Base-by-base conservation (phyloP, 345 rosid species). In the Cardiospermum halicacabum region DNA sequence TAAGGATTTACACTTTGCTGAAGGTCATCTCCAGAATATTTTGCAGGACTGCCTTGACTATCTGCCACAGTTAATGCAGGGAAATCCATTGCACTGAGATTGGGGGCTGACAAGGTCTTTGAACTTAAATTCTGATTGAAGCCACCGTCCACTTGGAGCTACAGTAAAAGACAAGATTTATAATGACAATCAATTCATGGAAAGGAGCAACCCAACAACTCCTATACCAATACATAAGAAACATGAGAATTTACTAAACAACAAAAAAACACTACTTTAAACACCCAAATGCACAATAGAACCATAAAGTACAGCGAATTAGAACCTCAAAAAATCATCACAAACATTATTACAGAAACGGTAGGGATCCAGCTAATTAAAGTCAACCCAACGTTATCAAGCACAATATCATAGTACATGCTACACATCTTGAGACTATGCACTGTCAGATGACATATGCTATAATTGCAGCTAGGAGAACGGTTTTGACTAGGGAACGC, bases 91-190 rank as follows among this genome's bases (percentile, higher is more conserved):
- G 87, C 78, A 68, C 75, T 82, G 24, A 89, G 91, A 83, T 75
- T 84, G 66, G 99, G 93, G 70, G 89, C 78, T 37, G 91, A 72
- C 62, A 83, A 69, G 30, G 84, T 53, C 83, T 89, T 94, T 25
- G 89, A 69, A 82, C 74, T 87, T 30, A 78, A 64, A 72, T 78
- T 94, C 70, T 85, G 97, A 79, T 68, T 78, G 78, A 88, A 69
- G 68, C 91, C 85, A 62, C 88, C 83, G 72, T 94, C 99, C 13
- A 83, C 96, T 83, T 94, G 97, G 64, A 89, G 96, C 99, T 94
- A 80, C 80, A 82, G 65, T 56, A 11, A 21, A 21, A 64, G 67
- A 70, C 53, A 80, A 59, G 43, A 74, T 36, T 60, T 22, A 71
- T 12, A 43, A 42, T 61, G 31, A 65, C 71, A 64, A 48, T 40